Conservation (phyloP, 768 basidiomycete species). For the Ramaria rubella region DNA sequence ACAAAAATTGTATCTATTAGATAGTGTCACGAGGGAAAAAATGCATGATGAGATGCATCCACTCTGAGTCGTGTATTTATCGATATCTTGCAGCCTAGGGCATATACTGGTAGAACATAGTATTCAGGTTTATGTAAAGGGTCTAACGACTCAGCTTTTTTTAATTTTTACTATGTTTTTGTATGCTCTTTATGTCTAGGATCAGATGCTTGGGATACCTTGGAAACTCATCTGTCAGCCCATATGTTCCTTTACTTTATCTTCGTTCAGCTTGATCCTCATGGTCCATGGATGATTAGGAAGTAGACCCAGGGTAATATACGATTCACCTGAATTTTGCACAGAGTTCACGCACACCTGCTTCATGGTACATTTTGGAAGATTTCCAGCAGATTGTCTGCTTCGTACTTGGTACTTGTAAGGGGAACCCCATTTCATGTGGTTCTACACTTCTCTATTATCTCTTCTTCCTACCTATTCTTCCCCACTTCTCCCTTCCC, state of each 20-base stretch:
- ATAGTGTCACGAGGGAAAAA: too few species aligned
- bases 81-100: slow-evolving; percentile 25
- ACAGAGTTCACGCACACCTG: slow-evolving; percentile 51
- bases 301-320: slow-evolving; percentile 36
- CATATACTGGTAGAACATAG: slow-evolving; percentile 39
- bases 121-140: too few species aligned
- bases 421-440: too few species aligned
- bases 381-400: slow-evolving; percentile 47
- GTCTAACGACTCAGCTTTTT: slow-evolving; percentile 46
- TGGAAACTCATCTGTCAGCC: slow-evolving; percentile 46
- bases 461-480: too few species aligned
- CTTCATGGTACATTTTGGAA: slow-evolving; percentile 46
- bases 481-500: too few species aligned
- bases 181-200: slow-evolving; percentile 59
- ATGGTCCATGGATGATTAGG: slow-evolving; percentile 28
- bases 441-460: too few species aligned
- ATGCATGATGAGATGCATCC: too few species aligned
- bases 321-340: slow-evolving; percentile 44
- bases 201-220: slow-evolving; percentile 47
- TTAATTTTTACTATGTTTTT: slow-evolving; percentile 47
- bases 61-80: too few species aligned
- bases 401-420: slow-evolving; percentile 44
- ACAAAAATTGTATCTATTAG: too few species aligned
- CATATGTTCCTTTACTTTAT: slow-evolving; percentile 28
- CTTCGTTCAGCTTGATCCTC: not conserved